A percentile compares a stretch with the other conserved stretches of the same genome.
These are phyloP conservation scores for Blastocystis sp. DNA, from an alignment of 352 stramenopile species.

Conservation along the genomic window DNA sequence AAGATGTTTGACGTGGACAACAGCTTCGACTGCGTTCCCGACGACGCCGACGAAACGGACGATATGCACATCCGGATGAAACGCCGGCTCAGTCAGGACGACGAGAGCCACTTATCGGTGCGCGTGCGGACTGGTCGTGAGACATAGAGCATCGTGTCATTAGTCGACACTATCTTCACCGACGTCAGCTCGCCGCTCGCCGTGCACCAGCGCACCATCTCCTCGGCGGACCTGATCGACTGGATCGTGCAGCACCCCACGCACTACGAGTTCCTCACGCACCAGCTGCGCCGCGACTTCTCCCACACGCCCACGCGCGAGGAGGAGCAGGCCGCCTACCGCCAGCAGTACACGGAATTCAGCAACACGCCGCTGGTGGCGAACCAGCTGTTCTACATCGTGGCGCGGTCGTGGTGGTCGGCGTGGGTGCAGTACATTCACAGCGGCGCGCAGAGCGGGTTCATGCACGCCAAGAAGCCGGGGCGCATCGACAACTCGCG, in stretches of 20 bases:
- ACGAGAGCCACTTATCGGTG: slow-evolving; percentile 29
- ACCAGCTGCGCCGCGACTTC: slow-evolving; percentile 14
- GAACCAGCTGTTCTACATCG: slow-evolving; percentile 56
- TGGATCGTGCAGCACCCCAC: slow-evolving; percentile 58
- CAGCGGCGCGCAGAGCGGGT: not conserved
- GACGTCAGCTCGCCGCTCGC: not conserved
- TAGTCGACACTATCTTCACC: slow-evolving; percentile 33
- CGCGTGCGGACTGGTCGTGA: not conserved
- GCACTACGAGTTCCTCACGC: slow-evolving; percentile 45
- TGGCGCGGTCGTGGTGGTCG: slow-evolving; percentile 55
- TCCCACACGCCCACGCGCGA: not conserved
- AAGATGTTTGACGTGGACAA: slow-evolving; percentile 58
- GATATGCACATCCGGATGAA: slow-evolving; percentile 25
- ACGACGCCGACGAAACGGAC: slow-evolving; percentile 31
- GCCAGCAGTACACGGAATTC: slow-evolving; percentile 44
- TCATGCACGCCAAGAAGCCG: slow-evolving; percentile 39
- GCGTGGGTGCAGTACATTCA: slow-evolving; percentile 66
- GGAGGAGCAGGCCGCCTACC: slow-evolving; percentile 53
- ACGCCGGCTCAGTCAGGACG: slow-evolving; percentile 42
- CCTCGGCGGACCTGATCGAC: slow-evolving; percentile 42
- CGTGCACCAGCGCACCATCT: slow-evolving; percentile 33
- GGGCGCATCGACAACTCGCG: slow-evolving; percentile 64
- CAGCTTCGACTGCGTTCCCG: slow-evolving; percentile 46
- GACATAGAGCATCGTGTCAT: slow-evolving; percentile 42
- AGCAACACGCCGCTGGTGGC: not conserved